A percentile compares a stretch with the other conserved stretches of the same genome.
These are phyloP conservation scores for Ophiosphaerella narmari DNA, from an alignment of 2,329 filamentous ascomycete genomes.

Conservation along the genomic window DNA sequence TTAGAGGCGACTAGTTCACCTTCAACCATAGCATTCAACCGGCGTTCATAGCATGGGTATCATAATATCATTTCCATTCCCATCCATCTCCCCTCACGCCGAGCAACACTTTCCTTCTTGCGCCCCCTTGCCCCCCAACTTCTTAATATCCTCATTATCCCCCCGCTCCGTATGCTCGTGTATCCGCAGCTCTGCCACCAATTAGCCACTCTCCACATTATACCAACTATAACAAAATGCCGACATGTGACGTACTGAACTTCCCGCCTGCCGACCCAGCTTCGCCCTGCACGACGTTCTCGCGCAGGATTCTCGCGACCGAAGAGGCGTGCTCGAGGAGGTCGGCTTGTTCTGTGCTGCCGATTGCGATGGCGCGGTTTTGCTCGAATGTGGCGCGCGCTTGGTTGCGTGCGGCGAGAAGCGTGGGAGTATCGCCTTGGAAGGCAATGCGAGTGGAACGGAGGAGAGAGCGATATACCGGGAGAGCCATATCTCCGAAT, in stretches of 20 bases:
- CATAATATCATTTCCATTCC: slow-evolving; percentile 33
- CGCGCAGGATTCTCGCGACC: slow-evolving; percentile 75
- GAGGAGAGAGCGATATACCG: slow-evolving; percentile 79
- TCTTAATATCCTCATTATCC: slow-evolving; percentile 89
- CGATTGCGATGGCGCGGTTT: slow-evolving; percentile 63
- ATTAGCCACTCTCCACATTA: not conserved
- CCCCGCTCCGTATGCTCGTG: slow-evolving; percentile 90
- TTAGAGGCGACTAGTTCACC: slow-evolving; percentile 72
- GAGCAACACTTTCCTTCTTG: slow-evolving; percentile 47
- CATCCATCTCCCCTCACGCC: slow-evolving; percentile 24
- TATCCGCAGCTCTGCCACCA: slow-evolving; percentile 73
- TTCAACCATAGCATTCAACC: slow-evolving; percentile 21
- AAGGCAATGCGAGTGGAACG: slow-evolving; percentile 85
- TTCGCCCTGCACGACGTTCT: slow-evolving; percentile 88
- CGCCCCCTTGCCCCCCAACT: slow-evolving; percentile 53
- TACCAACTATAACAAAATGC: slow-evolving; percentile 35
- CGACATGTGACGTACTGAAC: slow-evolving; percentile 58
- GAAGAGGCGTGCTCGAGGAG: slow-evolving; percentile 80
- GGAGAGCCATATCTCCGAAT: slow-evolving; percentile 60
- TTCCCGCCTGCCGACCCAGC: slow-evolving; percentile 53
- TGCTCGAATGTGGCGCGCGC: slow-evolving; percentile 76
- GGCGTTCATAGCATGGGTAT: slow-evolving; percentile 33
- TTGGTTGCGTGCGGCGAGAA: slow-evolving; percentile 71
- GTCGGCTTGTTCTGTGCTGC: slow-evolving; percentile 63
- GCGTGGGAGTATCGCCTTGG: slow-evolving; percentile 73